Evolutionary conservation across 768 basidiomycete genomes (phyloP).

Genomic region (Suillus clintonianus): DNA sequence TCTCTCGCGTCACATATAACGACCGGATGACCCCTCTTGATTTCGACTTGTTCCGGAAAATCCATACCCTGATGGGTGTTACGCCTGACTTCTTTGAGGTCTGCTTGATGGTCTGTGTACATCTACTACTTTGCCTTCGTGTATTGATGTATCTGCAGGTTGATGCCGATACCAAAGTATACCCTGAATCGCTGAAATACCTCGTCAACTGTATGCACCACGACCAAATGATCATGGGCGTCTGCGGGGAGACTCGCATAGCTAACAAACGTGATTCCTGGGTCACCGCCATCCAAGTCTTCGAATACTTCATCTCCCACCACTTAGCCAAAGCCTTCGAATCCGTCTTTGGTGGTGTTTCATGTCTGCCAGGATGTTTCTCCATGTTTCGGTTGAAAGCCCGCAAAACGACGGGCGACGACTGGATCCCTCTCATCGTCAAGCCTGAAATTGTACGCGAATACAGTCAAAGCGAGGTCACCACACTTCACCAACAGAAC

Average conservation of each 20-base stretch:
- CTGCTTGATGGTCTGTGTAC: conserved; percentile 81
- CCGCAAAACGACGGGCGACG: conserved; percentile 81
- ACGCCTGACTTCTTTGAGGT: conserved; percentile 99
- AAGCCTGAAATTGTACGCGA: conserved; percentile 98
- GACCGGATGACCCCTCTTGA: conserved; percentile 98
- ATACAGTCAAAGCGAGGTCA: conserved; percentile 92
- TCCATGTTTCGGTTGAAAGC: conserved; percentile 99
- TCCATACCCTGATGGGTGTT: conserved; percentile 96
- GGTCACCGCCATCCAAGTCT: conserved; percentile 98
- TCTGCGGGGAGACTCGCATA: conserved; percentile 97
- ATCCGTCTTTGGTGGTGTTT: conserved; percentile 98
- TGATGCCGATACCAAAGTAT: conserved; percentile 97
- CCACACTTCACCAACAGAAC: conserved; percentile 97
- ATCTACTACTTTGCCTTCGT: background rate
- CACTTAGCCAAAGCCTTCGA: conserved; percentile 98
- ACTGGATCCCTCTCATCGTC: conserved; percentile 96
- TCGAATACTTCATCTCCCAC: conserved; percentile 99
- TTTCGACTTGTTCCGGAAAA: conserved; percentile 97
- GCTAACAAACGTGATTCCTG: conserved; percentile 98
- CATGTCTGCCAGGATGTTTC: conserved; percentile 99
- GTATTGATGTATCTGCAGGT: conserved; percentile 57
- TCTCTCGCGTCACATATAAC: conserved; percentile 98
- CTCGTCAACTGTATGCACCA: conserved; percentile 99
- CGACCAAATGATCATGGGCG: conserved; percentile 98
- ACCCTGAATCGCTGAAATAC: conserved; percentile 84